phyloP scores from a whole-genome alignment of 2,329 filamentous ascomycete genomes.

The Penicillium digitatum region DNA sequence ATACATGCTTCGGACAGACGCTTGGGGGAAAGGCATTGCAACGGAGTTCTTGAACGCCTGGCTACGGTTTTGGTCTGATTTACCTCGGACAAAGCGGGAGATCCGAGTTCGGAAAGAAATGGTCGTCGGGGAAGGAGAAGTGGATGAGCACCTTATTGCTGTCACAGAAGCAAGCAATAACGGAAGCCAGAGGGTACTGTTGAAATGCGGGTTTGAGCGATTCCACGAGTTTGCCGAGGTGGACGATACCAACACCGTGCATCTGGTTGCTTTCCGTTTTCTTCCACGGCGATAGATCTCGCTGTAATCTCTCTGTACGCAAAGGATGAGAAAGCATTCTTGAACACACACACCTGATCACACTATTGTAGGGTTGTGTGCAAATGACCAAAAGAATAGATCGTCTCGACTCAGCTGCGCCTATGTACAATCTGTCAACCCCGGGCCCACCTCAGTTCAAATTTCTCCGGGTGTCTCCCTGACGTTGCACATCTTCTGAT shows the following conservation, averaged over 20 bases:
- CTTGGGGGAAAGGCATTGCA: constrained; percentile 12
- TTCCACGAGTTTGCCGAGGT: constrained; percentile 11
- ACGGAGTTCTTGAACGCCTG: constrained; percentile 13
- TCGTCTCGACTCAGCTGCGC: background rate
- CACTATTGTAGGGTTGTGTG: background rate
- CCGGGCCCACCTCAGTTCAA: background rate
- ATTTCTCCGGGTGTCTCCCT: background rate
- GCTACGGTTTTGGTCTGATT: constrained; percentile 6
- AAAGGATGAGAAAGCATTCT: background rate
- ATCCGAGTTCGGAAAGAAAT: constrained; percentile 6
- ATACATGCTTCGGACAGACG: constrained; percentile 11
- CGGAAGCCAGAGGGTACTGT: constrained; percentile 9
- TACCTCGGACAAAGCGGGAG: constrained; percentile 9
- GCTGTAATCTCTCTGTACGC: background rate
- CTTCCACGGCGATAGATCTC: background rate
- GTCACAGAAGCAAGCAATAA: constrained; percentile 9
- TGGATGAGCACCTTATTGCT: constrained; percentile 11
- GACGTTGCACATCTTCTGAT: background rate
- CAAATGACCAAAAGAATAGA: background rate
- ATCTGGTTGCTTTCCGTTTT: constrained; percentile 12
- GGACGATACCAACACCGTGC: background rate
- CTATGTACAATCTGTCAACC: background rate
- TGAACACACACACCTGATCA: background rate
- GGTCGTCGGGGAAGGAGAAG: constrained; percentile 1
- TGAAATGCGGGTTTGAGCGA: constrained; percentile 10